Evolutionary conservation across 345 rosid species (phyloP), one percentile per base, ranked within the genome.

Genomic region (Nephelium lappaceum): DNA sequence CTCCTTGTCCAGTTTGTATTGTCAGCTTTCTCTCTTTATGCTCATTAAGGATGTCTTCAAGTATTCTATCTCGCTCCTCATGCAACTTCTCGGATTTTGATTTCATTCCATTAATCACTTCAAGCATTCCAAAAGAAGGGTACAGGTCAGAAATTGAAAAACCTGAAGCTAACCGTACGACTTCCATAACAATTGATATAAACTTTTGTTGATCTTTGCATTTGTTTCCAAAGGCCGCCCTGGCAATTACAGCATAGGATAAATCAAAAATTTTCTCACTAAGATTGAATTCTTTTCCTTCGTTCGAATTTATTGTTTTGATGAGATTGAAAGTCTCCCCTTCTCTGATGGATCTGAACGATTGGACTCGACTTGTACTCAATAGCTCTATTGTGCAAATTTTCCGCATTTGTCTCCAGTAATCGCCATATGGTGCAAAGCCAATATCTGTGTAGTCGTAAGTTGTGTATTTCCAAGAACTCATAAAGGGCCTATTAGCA

Each of bases 341-440:
- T 31, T 80, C 80, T 23, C 86, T 47, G 12, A 75, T 24, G 5
- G 60, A 23, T 9, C 64, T 27, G 63, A 70, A 81, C 1, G 78
- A 60, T 4, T 27, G 72, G 31, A 84, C 86, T 39, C 77, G 58
- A 25, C 43, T 84, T 8, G 68, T 5, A 27, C 78, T 81, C 5
- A 84, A 60, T 15, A 84, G 82, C 67, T 81, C 74, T 0, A 45
- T 23, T 7, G 58, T 71, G 63, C 82, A 73, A 16, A 84, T 78
- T 27, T 78, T 81, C 53, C 79, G 69, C 3, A 76, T 19, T 18
- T 80, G 67, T 12, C 72, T 25, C 83, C 82, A 79, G 39, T 84
- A 79, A 11, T 79, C 76, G 5, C 83, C 81, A 11, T 81, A 76
- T 5, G 87, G 87, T 5, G 87, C 62, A 15, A 75, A 84, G 8